Percentiles rank a stretch among this genome's conserved stretches.
phyloP scores from a whole-genome alignment of 352 stramenopile species.

The Globisporangium nodosum region DNA sequence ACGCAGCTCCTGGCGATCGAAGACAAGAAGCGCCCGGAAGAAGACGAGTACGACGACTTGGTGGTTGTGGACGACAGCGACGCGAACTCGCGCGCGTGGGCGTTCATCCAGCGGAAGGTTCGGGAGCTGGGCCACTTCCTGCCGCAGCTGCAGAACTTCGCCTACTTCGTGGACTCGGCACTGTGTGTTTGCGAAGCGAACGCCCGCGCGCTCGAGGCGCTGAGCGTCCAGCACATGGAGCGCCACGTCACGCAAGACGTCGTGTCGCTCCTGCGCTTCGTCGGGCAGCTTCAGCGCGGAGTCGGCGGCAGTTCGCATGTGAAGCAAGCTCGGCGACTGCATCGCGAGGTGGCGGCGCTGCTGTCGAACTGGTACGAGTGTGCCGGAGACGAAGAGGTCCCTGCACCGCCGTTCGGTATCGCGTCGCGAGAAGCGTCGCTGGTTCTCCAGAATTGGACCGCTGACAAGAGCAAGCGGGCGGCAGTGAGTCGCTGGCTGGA shows the following conservation, averaged over 20 bases:
- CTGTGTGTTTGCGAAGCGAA: constrained; percentile 37
- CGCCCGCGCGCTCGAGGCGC: constrained; percentile 14
- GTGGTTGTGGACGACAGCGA: not conserved
- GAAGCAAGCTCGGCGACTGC: constrained; percentile 23
- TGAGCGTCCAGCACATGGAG: constrained; percentile 21
- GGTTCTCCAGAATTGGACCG: constrained; percentile 60
- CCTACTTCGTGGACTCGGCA: constrained; percentile 20
- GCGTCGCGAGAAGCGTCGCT: constrained; percentile 48
- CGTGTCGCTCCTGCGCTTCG: constrained; percentile 20
- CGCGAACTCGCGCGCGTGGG: constrained; percentile 11
- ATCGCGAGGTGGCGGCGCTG: constrained; percentile 26
- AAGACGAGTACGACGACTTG: constrained; percentile 7
- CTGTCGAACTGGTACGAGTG: constrained; percentile 47
- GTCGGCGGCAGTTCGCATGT: constrained; percentile 7
- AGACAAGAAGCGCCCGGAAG: constrained; percentile 4
- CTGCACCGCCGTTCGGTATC: constrained; percentile 42
- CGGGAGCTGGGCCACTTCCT: constrained; percentile 33
- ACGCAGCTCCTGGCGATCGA: constrained; percentile 13
- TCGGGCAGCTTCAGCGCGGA: constrained; percentile 11
- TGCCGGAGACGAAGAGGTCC: constrained; percentile 15
- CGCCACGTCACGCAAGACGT: constrained; percentile 12
- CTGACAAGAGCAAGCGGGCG: constrained; percentile 27
- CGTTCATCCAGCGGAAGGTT: constrained; percentile 14
- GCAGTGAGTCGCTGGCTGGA: constrained; percentile 40
- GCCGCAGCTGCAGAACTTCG: constrained; percentile 30